These are phyloP conservation scores for Tulasnella sp. DNA, from an alignment of 768 basidiomycete species.

Conservation along the genomic window DNA sequence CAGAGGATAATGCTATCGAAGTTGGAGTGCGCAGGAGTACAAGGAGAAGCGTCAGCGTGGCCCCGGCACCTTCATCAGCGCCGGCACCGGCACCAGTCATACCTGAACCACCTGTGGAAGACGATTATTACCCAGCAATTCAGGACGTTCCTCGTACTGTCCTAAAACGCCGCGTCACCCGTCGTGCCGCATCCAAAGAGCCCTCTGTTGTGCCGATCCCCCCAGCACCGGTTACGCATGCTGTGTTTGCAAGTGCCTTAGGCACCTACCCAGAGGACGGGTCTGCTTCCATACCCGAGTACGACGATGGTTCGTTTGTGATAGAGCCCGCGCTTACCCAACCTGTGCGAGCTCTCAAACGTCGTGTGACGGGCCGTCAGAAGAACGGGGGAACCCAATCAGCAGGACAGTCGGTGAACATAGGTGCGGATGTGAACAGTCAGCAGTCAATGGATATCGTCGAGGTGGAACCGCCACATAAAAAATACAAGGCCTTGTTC, in stretches of 20 bases:
- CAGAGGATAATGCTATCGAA: too few relatives aligned
- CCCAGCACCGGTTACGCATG: too few relatives aligned
- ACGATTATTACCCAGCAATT: too few relatives aligned
- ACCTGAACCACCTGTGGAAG: too few relatives aligned
- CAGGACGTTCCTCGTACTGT: background rate
- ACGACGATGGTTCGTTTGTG: background rate
- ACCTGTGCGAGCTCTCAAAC: background rate
- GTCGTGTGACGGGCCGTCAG: slow-evolving; percentile 5
- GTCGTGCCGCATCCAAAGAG: background rate
- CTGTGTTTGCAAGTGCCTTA: too few relatives aligned
- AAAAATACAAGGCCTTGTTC: slow-evolving; percentile 10
- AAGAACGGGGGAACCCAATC: background rate
- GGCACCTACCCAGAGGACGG: too few relatives aligned
- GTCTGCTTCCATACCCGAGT: background rate
- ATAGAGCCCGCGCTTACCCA: background rate
- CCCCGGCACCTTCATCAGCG: too few relatives aligned
- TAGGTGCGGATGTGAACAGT: background rate
- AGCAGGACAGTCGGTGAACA: too few relatives aligned
- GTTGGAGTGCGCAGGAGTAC: too few relatives aligned
- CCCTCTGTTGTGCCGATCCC: background rate
- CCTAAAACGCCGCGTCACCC: slow-evolving; percentile 1
- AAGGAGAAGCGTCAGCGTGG: too few relatives aligned
- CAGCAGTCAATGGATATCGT: background rate
- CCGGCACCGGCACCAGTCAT: too few relatives aligned
- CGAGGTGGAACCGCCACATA: slow-evolving; percentile 3